Base-by-base conservation (phyloP, 163 green algal species). In the Coccomyxa subellipsoidea region DNA sequence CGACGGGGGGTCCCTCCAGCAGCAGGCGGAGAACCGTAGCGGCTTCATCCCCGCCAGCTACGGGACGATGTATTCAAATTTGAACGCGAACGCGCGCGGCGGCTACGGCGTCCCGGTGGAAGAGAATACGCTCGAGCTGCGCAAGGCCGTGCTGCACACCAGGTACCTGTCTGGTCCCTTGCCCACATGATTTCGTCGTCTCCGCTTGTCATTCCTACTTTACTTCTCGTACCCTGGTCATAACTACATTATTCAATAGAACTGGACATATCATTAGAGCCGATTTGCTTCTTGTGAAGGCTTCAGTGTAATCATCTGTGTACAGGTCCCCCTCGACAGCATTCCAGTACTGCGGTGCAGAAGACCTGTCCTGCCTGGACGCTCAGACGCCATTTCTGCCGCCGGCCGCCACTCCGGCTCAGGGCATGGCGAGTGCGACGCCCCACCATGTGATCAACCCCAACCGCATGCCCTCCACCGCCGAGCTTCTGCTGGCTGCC, bases 401-500 rank as follows among this genome's bases (percentile, higher is more conserved):
- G 66, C 29, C 29, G 10, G 29, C 29, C 27, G 66, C 66, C 18
- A 12, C 10, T 8, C 66, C n/a, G 27, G 29, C 21, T 34, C 66
- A 73, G 66, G 29, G 8, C 1, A 23, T 73, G 47, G n/a, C 66
- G 0, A 37, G 4, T n/a, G 66, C 12, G 66, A 73, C 66, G 66
- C 66, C 27, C 39, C 32, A 77, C 27, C 70, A 77, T 73, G n/a
- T 73, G 66, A 73, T 34, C 29, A 37, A 73, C n/a, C 47, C 47
- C 47, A 59, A 18, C 47, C 47, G 47, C 47, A 77, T 31, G 32
- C 70, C 70, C 32, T 47, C 70, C 27, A 77, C 70, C 32, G 70
- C 70, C 18, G 70, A 77, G 31, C 70, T 77, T n/a, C 70, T 77
- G n/a, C 70, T 31, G 32, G 70, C 70, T 12, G 70, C 70, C 32